A percentile compares a stretch with the other conserved stretches of the same genome.
Conservation (phyloP, 805 yeast genomes). For the Kodamaea kaohsiungensis region DNA sequence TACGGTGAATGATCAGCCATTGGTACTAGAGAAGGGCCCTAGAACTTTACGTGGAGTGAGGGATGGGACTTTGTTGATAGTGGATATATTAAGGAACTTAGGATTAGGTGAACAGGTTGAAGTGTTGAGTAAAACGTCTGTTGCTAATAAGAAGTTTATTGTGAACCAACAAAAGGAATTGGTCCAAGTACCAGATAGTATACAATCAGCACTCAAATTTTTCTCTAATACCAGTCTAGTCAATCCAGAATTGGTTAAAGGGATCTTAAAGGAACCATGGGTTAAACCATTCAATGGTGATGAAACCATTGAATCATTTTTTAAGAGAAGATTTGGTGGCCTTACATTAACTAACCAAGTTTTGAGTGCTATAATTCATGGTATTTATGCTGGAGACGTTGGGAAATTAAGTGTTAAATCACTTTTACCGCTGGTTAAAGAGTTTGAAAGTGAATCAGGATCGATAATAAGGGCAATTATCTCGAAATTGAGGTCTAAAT, state of each 20-base stretch:
- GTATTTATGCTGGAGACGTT: slow-evolving; percentile 81
- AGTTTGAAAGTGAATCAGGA: slow-evolving; percentile 60
- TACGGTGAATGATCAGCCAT: slow-evolving; percentile 24
- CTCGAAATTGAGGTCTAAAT: slow-evolving; percentile 25
- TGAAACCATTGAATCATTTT: slow-evolving; percentile 69
- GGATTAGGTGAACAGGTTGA: slow-evolving; percentile 51
- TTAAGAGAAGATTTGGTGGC: slow-evolving; percentile 67
- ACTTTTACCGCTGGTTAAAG: slow-evolving; percentile 54
- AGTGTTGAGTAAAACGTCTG: slow-evolving; percentile 57
- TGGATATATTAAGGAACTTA: slow-evolving; percentile 57
- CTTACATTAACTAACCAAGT: slow-evolving; percentile 53
- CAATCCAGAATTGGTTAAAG: slow-evolving; percentile 39
- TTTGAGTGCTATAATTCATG: slow-evolving; percentile 81
- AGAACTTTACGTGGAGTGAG: slow-evolving; percentile 84
- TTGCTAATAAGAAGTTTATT: slow-evolving; percentile 73
- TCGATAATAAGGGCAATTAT: slow-evolving; percentile 53
- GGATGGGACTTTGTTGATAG: slow-evolving; percentile 69
- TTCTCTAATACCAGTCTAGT: slow-evolving; percentile 45
- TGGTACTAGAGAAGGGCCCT: slow-evolving; percentile 81
- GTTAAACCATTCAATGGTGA: slow-evolving; percentile 42
- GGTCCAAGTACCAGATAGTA: slow-evolving; percentile 53
- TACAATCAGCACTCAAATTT: slow-evolving; percentile 27
- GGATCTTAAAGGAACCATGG: slow-evolving; percentile 55
- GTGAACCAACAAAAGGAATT: slow-evolving; percentile 48
- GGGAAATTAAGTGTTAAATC: slow-evolving; percentile 62